phyloP scores from a whole-genome alignment of 441 rosid species.

The Codiaeum variegatum region DNA sequence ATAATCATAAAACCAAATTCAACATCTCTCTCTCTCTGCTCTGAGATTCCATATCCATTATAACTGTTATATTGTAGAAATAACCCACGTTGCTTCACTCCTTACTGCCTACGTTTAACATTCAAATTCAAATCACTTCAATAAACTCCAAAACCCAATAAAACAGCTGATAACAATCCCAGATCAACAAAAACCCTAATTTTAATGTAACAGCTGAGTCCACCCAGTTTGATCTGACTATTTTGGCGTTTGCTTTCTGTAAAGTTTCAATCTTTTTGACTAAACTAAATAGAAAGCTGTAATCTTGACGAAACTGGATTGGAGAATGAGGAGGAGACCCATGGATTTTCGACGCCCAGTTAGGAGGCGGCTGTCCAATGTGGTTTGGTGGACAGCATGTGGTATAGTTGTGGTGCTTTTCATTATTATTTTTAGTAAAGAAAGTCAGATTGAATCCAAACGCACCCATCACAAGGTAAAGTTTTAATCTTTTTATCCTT shows the following conservation, averaged over 20 bases:
- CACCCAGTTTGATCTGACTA: slow-evolving; percentile 1
- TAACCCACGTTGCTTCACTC: neutral
- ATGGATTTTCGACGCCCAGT: slow-evolving; percentile 63
- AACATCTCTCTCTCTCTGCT: neutral
- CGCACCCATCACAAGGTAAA: slow-evolving; percentile 50
- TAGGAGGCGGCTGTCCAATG: slow-evolving; percentile 64
- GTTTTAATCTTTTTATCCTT: slow-evolving; percentile 15
- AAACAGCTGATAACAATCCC: neutral
- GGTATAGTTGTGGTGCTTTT: slow-evolving; percentile 57
- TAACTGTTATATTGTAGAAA: neutral
- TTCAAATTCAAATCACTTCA: neutral
- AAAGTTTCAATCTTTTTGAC: slow-evolving; percentile 6
- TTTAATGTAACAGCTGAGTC: neutral
- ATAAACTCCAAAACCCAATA: neutral
- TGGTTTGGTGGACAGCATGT: slow-evolving; percentile 69
- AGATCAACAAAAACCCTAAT: neutral
- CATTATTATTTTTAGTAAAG: slow-evolving; percentile 58
- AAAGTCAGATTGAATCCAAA: slow-evolving; percentile 59
- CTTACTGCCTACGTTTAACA: neutral
- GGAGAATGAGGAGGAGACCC: slow-evolving; percentile 73
- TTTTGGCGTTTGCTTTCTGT: neutral
- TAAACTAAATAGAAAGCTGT: slow-evolving; percentile 18
- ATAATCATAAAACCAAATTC: neutral
- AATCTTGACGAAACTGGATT: neutral
- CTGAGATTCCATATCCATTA: neutral